phyloP scores from a whole-genome alignment of 2,329 filamentous ascomycete species.

The Cyphellophora attinorum region DNA sequence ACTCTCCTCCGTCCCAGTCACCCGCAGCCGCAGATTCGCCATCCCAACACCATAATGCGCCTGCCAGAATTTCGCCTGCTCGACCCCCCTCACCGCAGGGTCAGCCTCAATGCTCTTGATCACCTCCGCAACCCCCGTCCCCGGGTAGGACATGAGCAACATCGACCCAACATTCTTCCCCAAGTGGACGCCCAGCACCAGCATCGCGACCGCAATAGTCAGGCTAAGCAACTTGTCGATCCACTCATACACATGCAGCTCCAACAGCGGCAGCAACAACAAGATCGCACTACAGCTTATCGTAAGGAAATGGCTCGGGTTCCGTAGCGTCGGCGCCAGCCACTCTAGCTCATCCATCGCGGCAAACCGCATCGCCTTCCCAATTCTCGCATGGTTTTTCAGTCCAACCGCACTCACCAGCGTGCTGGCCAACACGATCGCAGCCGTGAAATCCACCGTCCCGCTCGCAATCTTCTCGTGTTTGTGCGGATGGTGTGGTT shows the following conservation, averaged over 20 bases:
- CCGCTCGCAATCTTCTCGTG: constrained; percentile 63
- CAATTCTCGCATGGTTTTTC: constrained; percentile 84
- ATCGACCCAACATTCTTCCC: constrained; percentile 83
- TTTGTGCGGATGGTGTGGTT: constrained; percentile 59
- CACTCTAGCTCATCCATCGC: constrained; percentile 57
- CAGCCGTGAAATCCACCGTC: constrained; percentile 69
- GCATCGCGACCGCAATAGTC: constrained; percentile 79
- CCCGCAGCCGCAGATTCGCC: constrained; percentile 78
- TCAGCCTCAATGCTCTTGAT: constrained; percentile 77
- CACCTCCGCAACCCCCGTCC: constrained; percentile 58
- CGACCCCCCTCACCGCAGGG: constrained; percentile 62
- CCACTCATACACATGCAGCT: constrained; percentile 70
- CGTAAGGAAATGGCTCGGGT: constrained; percentile 90
- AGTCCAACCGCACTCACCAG: constrained; percentile 78
- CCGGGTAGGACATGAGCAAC: constrained; percentile 81
- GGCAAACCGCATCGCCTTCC: constrained; percentile 78
- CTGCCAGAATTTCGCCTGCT: constrained; percentile 96
- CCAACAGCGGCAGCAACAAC: constrained; percentile 71
- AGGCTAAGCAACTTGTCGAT: constrained; percentile 75
- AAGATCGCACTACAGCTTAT: constrained; percentile 75
- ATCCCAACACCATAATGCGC: constrained; percentile 95
- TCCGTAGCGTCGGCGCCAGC: constrained; percentile 81
- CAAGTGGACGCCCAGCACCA: constrained; percentile 70
- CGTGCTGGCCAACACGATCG: constrained; percentile 74
- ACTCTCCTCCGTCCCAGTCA: constrained; percentile 58